These are phyloP conservation scores for Pythium scleroteichum DNA, from an alignment of 352 stramenopile species.

Conservation along the genomic window DNA sequence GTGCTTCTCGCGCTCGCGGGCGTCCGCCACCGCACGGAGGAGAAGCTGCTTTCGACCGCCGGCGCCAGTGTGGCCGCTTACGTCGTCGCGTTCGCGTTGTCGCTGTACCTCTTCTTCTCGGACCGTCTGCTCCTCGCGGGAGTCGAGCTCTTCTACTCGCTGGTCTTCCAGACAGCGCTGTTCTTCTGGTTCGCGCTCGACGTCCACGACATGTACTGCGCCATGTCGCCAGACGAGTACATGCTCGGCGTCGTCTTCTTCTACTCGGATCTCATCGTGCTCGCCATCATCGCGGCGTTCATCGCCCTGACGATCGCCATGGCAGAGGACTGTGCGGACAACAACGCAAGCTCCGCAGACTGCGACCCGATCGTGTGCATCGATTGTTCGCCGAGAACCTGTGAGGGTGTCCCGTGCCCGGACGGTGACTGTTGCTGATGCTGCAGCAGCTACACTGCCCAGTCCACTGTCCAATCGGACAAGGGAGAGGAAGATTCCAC, in stretches of 20 bases:
- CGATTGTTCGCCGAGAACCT: too few relatives aligned
- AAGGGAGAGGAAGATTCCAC: too few relatives aligned
- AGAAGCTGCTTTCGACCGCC: neutral
- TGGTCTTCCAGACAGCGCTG: slow-evolving; percentile 20
- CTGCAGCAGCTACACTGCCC: too few relatives aligned
- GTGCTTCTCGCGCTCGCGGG: slow-evolving; percentile 21
- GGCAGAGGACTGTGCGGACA: neutral
- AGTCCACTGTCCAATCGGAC: too few relatives aligned
- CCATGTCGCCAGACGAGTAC: slow-evolving; percentile 35
- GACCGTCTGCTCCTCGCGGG: neutral
- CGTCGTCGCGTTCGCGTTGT: neutral
- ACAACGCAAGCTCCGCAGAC: neutral
- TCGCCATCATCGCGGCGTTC: slow-evolving; percentile 7
- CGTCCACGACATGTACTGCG: slow-evolving; percentile 27
- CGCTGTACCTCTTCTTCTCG: neutral
- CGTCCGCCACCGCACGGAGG: neutral
- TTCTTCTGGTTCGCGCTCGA: slow-evolving; percentile 27
- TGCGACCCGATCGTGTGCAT: neutral
- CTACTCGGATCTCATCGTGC: slow-evolving; percentile 31
- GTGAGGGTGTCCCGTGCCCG: too few relatives aligned
- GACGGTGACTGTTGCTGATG: neutral
- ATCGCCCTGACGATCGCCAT: neutral
- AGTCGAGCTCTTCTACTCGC: neutral
- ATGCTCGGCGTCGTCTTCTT: slow-evolving; percentile 49
- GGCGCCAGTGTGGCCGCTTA: neutral